Evolutionary conservation across 2,329 filamentous ascomycete species (phyloP).

Genomic region (Pezicula neosporulosa): DNA sequence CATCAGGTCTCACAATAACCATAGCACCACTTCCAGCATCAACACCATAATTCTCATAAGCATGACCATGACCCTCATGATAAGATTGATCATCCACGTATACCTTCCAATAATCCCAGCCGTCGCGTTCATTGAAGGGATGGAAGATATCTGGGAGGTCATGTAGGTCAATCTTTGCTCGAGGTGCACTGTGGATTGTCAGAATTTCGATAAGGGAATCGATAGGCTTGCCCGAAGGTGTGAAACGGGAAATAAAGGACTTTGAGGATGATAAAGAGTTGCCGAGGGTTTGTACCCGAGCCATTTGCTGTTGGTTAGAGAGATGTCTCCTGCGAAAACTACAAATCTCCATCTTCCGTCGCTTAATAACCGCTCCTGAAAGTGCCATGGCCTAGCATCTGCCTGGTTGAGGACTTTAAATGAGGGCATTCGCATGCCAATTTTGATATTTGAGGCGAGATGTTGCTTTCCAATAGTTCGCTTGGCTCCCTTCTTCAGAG

Average conservation of each 20-base stretch:
- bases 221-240: slow-evolving; percentile 33
- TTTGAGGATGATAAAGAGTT: slow-evolving; percentile 31
- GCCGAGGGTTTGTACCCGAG: slow-evolving; percentile 45
- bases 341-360: slow-evolving; percentile 57
- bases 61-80: slow-evolving; percentile 45
- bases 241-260: slow-evolving; percentile 42
- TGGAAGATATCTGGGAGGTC: slow-evolving; percentile 46
- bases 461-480: slow-evolving; percentile 19
- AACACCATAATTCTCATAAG: slow-evolving; percentile 24
- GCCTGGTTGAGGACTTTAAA: slow-evolving; percentile 58
- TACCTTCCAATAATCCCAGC: slow-evolving; percentile 54
- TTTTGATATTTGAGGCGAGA: slow-evolving; percentile 23
- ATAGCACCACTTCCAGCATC: slow-evolving; percentile 16
- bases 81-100: slow-evolving; percentile 51
- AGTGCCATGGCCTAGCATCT: slow-evolving; percentile 53
- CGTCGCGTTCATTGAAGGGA: slow-evolving; percentile 39
- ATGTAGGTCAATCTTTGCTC: slow-evolving; percentile 43
- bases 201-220: slow-evolving; percentile 56
- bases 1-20: slow-evolving; percentile 25
- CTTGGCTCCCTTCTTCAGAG: slow-evolving; percentile 35
- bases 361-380: slow-evolving; percentile 52
- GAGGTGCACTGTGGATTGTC: slow-evolving; percentile 51
- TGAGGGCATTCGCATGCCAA: slow-evolving; percentile 56
- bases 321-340: slow-evolving; percentile 59
- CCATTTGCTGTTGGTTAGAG: slow-evolving; percentile 36